phyloP scores from a whole-genome alignment of 2,329 filamentous ascomycete genomes.

The Sordariomycetes sp. region DNA sequence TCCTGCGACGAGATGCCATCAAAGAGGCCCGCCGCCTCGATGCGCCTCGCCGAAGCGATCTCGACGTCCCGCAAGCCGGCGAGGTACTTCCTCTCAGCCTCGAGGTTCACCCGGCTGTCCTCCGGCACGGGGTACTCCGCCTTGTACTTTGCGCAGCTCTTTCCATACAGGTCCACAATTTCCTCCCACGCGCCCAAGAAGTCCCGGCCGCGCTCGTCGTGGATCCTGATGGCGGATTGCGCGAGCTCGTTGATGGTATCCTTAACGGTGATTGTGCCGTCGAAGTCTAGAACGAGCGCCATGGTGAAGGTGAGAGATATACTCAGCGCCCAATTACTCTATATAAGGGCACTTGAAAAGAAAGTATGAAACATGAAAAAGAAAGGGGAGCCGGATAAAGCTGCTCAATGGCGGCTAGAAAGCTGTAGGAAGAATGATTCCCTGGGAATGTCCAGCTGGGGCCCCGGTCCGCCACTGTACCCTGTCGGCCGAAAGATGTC shows the following conservation, averaged over 20 bases:
- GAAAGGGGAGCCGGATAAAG: no score
- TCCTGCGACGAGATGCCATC: conserved; percentile 17
- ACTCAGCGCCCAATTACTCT: neutral
- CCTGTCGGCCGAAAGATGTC: neutral
- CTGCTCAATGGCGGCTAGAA: no score
- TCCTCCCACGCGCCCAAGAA: conserved; percentile 26
- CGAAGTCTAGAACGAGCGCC: conserved; percentile 43
- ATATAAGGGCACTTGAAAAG: no score
- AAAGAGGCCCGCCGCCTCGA: conserved; percentile 31
- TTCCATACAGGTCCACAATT: conserved; percentile 30
- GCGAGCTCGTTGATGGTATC: conserved; percentile 39
- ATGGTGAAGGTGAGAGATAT: conserved; percentile 11
- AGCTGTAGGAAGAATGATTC: no score
- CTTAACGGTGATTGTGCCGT: conserved; percentile 41
- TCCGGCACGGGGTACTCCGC: conserved; percentile 18
- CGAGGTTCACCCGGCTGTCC: conserved; percentile 17
- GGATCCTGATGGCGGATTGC: conserved; percentile 23
- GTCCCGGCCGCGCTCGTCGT: conserved; percentile 13
- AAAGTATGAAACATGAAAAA: neutral
- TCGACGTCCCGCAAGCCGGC: conserved; percentile 29
- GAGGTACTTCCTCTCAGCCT: conserved; percentile 28
- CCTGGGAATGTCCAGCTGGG: no score
- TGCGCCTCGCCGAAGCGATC: conserved; percentile 26
- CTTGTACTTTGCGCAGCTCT: conserved; percentile 24
- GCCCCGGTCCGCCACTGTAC: no score